Base-by-base conservation (phyloP, 2,329 filamentous ascomycete species). In the Pseudogymnoascus sp. region DNA sequence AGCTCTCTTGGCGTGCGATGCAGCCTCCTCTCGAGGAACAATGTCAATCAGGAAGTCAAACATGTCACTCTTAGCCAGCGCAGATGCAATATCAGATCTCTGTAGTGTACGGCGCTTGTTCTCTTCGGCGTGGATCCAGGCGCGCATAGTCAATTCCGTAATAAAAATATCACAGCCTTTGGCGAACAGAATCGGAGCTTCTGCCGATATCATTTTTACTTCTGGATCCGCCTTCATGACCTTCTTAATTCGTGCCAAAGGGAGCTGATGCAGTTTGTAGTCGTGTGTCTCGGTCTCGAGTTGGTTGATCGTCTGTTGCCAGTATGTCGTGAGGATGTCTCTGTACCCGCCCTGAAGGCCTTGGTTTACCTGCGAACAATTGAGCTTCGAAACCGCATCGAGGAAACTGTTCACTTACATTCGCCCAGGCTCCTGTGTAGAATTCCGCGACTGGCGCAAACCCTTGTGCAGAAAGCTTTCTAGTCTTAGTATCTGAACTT, bases 161-260 rank as follows among this genome's bases (percentile, higher is more conserved):
- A 99, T 99, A 79, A 99, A 99, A 73, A 97, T 97, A 74, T 99
- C 95, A 77, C 95, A 97, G 39, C 93, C 95, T 77, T 99, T 99
- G 61, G 95, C 95, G 72, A 99, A 99, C 12, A 99, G 81, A 70
- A 99, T 99, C 1, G 95, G 95, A 1, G 95, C 95, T 78, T 99
- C 95, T 7, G 95, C 95, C 3, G 93, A 97, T 67, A 99, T 99
- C 95, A 99, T 99, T 81, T 99, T 99, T 59, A 99, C 95, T 72
- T 99, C 95, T 0, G 95, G 95, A 70, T 99, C 95, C 0, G 95
- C 95, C 79, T 99, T 99, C 95, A 99, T 99, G 69, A 99, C 95
- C 77, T 99, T 99, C 82, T 99, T 99, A 80, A 99, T 99, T 63
- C 95, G 89, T n/a, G 95, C 95, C 42, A 99, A 83, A 1, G 95